These are phyloP conservation scores for Penicillium goetzii DNA, from an alignment of 495 filamentous ascomycete genomes.

Conservation along the genomic window DNA sequence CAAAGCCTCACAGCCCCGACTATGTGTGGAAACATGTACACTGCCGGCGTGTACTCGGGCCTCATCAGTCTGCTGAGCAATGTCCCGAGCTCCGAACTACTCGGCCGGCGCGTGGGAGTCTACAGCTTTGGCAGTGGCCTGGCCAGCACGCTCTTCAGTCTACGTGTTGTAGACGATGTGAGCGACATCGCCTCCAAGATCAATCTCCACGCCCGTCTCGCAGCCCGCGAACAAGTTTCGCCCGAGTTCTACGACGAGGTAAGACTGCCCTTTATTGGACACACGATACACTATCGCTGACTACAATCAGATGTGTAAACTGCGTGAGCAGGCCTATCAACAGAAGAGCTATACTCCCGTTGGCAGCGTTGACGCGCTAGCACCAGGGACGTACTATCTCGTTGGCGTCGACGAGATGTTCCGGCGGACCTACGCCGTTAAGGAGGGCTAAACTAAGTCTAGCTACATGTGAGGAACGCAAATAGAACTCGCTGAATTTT, in stretches of 20 bases:
- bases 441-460: conserved; percentile 55
- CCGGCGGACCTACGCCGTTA: conserved; percentile 72
- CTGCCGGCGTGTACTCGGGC: conserved; percentile 20
- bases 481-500: background rate
- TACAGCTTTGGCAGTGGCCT: conserved; percentile 88
- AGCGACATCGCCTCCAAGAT: conserved; percentile 66
- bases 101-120: conserved; percentile 74
- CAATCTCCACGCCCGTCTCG: conserved; percentile 68
- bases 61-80: conserved; percentile 21
- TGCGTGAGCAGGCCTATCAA: conserved; percentile 81
- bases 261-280: conserved; percentile 29
- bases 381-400: conserved; percentile 76
- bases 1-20: conserved; percentile 19
- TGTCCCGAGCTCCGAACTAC: conserved; percentile 55
- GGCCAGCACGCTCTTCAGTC: conserved; percentile 77
- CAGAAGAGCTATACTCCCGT: conserved; percentile 74
- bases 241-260: conserved; percentile 80
- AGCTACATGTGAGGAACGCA: background rate
- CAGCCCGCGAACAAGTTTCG: conserved; percentile 63
- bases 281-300: background rate
- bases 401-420: conserved; percentile 80
- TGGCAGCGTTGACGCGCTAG: conserved; percentile 66
- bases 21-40: conserved; percentile 25
- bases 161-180: conserved; percentile 69
- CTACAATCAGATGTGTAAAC: conserved; percentile 69